Evolutionary conservation across 2,329 filamentous ascomycete species (phyloP).

Genomic region (Chrysoporthe puriensis): DNA sequence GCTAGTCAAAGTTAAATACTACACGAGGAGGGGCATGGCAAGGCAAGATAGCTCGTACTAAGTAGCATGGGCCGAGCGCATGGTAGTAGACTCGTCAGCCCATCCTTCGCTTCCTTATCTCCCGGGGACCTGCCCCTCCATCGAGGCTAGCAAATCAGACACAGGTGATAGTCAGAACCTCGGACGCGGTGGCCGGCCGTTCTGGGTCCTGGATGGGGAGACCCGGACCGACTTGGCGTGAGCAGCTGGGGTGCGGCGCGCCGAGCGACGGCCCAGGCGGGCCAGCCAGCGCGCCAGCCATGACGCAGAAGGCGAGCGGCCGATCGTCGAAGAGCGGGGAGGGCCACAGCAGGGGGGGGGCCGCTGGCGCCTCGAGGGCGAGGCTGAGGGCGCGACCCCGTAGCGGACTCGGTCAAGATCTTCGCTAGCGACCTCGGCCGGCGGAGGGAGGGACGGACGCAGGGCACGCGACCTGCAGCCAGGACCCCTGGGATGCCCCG

Average conservation of each 20-base stretch:
- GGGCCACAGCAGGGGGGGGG: background rate
- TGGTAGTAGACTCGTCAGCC: slow-evolving; percentile 14
- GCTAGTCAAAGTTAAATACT: slow-evolving; percentile 6
- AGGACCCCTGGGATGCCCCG: slow-evolving; percentile 24
- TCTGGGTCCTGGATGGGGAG: no score
- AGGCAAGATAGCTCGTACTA: no score
- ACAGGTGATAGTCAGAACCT: background rate
- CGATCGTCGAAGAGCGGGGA: slow-evolving; percentile 1
- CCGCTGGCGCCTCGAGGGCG: background rate
- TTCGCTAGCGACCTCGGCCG: background rate
- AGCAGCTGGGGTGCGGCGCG: no score
- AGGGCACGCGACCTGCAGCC: background rate
- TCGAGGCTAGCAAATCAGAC: background rate
- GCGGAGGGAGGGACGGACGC: background rate
- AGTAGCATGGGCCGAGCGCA: no score
- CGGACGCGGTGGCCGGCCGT: no score
- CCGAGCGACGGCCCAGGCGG: background rate
- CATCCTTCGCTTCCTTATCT: background rate
- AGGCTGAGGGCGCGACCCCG: background rate
- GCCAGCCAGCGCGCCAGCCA: background rate
- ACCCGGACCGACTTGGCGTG: no score
- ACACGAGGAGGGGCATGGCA: background rate
- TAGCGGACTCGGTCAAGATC: no score
- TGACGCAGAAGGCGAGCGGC: slow-evolving; percentile 22
- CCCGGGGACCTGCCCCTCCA: background rate